Percentiles rank a stretch among this genome's conserved stretches.
Evolutionary conservation across 2,329 filamentous ascomycete genomes (phyloP).

Genomic region (Nothophoma quercina): DNA sequence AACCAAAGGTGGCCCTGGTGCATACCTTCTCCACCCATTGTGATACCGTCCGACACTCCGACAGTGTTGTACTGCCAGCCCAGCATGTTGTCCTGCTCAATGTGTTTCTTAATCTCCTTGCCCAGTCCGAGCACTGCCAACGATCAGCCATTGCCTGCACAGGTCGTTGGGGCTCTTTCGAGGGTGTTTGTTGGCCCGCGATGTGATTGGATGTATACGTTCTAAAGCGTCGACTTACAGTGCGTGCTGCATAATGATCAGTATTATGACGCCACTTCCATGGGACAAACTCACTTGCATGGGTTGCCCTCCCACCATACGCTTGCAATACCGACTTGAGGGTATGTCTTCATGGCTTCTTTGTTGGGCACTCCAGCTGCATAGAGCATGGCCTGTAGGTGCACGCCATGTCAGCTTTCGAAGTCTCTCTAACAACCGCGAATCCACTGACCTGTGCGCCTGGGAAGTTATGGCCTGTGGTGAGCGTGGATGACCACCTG

Average conservation of each 20-base stretch:
- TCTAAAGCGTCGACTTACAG: constrained; percentile 42
- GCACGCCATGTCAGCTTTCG: not conserved
- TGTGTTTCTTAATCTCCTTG: constrained; percentile 82
- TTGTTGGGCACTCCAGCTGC: constrained; percentile 85
- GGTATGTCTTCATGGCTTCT: constrained; percentile 86
- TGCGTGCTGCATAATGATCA: constrained; percentile 56
- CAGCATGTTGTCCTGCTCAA: constrained; percentile 85
- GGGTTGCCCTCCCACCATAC: constrained; percentile 99
- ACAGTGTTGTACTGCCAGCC: constrained; percentile 95
- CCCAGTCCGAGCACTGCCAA: constrained; percentile 80
- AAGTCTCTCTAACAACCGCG: not conserved
- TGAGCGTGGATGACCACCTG: constrained; percentile 83
- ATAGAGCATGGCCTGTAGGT: constrained; percentile 84
- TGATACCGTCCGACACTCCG: constrained; percentile 89
- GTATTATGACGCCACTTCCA: constrained; percentile 25
- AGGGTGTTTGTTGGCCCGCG: not conserved
- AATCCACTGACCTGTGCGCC: constrained; percentile 74
- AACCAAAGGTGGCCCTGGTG: not conserved
- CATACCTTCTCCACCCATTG: constrained; percentile 88
- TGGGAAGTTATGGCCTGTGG: constrained; percentile 86
- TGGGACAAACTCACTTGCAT: constrained; percentile 74
- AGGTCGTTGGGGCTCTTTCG: constrained; percentile 19
- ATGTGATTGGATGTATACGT: not conserved
- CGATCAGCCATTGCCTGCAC: constrained; percentile 26
- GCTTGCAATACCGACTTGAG: constrained; percentile 88